phyloP scores from a whole-genome alignment of 805 yeast species.

The Suhomyces canberraensis region DNA sequence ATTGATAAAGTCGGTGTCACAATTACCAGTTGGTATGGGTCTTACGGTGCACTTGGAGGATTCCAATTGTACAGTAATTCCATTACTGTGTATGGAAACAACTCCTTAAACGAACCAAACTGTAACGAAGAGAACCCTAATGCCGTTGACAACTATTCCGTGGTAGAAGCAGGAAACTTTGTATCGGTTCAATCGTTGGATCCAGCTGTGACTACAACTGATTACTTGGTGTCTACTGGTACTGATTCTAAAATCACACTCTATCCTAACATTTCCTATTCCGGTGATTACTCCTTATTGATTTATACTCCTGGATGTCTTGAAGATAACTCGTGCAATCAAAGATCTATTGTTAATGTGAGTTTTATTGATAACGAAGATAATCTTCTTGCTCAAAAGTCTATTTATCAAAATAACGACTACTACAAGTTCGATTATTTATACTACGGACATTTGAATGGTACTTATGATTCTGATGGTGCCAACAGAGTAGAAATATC shows the following conservation, averaged over 20 bases:
- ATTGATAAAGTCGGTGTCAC: slow-evolving; percentile 62
- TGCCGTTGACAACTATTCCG: slow-evolving; percentile 22
- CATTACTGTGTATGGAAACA: slow-evolving; percentile 68
- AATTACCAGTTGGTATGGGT: slow-evolving; percentile 66
- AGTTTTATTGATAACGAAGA: slow-evolving; percentile 54
- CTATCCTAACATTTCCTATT: slow-evolving; percentile 63
- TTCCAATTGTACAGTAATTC: slow-evolving; percentile 64
- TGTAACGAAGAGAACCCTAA: slow-evolving; percentile 43
- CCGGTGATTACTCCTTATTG: slow-evolving; percentile 72
- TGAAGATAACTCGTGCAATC: slow-evolving; percentile 59
- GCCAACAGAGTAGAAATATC: slow-evolving; percentile 29
- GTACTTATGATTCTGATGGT: slow-evolving; percentile 41
- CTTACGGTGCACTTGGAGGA: slow-evolving; percentile 66
- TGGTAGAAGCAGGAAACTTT: slow-evolving; percentile 27
- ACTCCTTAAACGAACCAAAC: slow-evolving; percentile 63
- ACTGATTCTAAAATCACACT: slow-evolving; percentile 40
- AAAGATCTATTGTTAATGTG: slow-evolving; percentile 77
- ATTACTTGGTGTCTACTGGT: slow-evolving; percentile 32
- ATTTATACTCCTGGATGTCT: slow-evolving; percentile 87
- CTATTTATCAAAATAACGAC: slow-evolving; percentile 77
- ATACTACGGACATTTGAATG: slow-evolving; percentile 65
- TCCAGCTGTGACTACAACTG: slow-evolving; percentile 22
- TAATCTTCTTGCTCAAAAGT: slow-evolving; percentile 36
- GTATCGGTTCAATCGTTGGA: slow-evolving; percentile 20
- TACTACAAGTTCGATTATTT: slow-evolving; percentile 77